Evolutionary conservation across 148 eudicot species (phyloP), one percentile per base, ranked within the genome.

Genomic region (Salicornia ramosissima): DNA sequence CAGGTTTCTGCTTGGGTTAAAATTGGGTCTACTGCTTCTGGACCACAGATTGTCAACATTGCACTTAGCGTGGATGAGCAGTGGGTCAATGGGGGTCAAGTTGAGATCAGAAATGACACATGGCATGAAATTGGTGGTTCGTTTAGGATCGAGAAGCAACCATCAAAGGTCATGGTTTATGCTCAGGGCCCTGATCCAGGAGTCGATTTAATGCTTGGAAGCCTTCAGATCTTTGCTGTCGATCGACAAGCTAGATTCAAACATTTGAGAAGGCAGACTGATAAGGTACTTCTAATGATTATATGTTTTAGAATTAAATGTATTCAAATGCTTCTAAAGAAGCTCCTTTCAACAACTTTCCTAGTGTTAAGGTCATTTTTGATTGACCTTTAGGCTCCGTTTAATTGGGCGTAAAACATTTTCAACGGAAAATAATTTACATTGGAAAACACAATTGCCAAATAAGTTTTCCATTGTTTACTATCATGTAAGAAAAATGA

Each of bases 41-140:
- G 88, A 19, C 87, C 97, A n/a, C 98, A 94, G 77, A 85, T 82
- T 73, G 84, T 94, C 25, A 94, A 81, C 65, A 79, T 94, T 68
- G 91, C 92, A 10, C 78, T 94, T 57, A 68, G 84, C 61, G 95
- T 94, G 25, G 98, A 94, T 34, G 77, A 81, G 71, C 91, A 90
- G 58, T 94, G 98, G 98, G 88, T 90, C 21, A 94, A 90, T 67
- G 97, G 93, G 6, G 98, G 96, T 18, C 92, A 88, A 68, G 86
- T 86, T 69, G 91, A 94, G 80, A 62, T 83, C 60, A 78, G 45
- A 49, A 81, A 82, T 83, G 83, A 88, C 65, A 68, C 78, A 46
- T 94, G 98, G 98, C 92, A 90, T 70, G 97, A 94, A 76, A 72
- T 94, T 76, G 92, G 91, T 9, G 96, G 96, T 46, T 90, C 97